Base-by-base conservation (phyloP, 2,329 filamentous ascomycete species). In the Epicoccum nigrum region DNA sequence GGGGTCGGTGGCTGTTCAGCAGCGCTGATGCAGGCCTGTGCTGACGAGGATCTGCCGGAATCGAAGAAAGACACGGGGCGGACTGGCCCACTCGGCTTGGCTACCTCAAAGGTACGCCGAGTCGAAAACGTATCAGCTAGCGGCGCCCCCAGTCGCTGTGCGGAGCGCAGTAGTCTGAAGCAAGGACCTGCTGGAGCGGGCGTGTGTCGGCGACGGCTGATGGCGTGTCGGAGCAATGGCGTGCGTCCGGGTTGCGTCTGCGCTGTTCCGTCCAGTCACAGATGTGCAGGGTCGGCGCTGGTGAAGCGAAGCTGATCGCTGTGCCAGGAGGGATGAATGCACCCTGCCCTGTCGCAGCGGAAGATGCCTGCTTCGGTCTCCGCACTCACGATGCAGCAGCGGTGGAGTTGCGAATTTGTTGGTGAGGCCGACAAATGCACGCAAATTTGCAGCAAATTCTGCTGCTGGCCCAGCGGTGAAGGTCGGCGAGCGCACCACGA, bases 11-110 rank as follows among this genome's bases (percentile, higher is more conserved):
- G 57, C 55, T 60, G 51, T 51, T 58, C 60, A 59, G 61, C 43
- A 47, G 43, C 49, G 44, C 49, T 45, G 32, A 45, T 30, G 43
- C 49, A 56, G 58, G 64, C 62, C 62, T 62, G 62, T 65, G 62
- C 63, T 65, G 55, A 64, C 60, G 63, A 68, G 61, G 65, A 69
- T 69, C 65, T 61, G 59, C 63, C 63, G 66, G 62, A 59, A 64
- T 63, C 61, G 63, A 61, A 63, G 61, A 51, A 52, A 54, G 51
- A 54, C 51, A 54, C 45, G 45, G 51, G 51, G 51, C 51, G 51
- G 50, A 56, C 38, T 44, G 42, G 27, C 51, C 65, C 63, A 68
- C 61, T 63, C 54, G 58, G 56, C 51, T 50, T 59, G 49, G 58
- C 56, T 54, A 48, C 40, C 49, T 54, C 55, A 62, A 57, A 61